phyloP scores from a whole-genome alignment of 2,329 filamentous ascomycete species.

The Conoideocrella luteorostrata region DNA sequence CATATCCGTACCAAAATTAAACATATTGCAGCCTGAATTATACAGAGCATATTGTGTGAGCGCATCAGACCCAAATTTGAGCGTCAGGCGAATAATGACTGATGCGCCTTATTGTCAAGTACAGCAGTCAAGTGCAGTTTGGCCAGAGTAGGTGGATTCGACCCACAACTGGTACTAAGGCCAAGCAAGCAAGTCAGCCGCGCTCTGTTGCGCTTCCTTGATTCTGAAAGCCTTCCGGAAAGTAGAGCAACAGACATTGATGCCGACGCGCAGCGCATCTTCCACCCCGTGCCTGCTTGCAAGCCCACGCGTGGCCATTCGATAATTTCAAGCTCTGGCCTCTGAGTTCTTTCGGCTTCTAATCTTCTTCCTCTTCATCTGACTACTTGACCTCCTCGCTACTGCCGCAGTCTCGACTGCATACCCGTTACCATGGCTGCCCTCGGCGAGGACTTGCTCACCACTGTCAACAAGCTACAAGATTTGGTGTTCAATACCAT shows the following conservation, averaged over 20 bases:
- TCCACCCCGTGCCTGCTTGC: slow-evolving; percentile 4
- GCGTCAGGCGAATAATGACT: too few species aligned
- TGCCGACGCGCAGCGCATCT: slow-evolving; percentile 10
- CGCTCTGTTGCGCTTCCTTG: slow-evolving; percentile 5
- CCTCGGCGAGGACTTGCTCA: slow-evolving; percentile 90
- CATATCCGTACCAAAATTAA: too few species aligned
- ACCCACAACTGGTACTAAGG: slow-evolving; percentile 3
- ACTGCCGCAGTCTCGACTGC: slow-evolving; percentile 5
- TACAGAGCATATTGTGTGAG: too few species aligned
- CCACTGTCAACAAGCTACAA: slow-evolving; percentile 96
- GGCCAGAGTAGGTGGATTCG: not conserved
- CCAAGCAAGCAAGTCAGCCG: not conserved
- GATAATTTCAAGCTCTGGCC: not conserved
- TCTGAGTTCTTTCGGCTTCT: not conserved
- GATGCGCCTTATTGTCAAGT: too few species aligned
- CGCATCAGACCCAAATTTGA: too few species aligned
- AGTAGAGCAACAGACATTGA: slow-evolving; percentile 5
- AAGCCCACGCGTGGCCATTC: slow-evolving; percentile 2
- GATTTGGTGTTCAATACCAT: slow-evolving; percentile 99
- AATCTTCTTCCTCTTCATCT: not conserved
- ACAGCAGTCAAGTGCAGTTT: too few species aligned
- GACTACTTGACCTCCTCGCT: not conserved
- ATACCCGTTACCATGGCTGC: slow-evolving; percentile 65
- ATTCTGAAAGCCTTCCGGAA: slow-evolving; percentile 4
- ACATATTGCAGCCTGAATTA: too few species aligned